A percentile compares a stretch with the other conserved stretches of the same genome.
These are phyloP conservation scores for Ashbya aceris DNA, from an alignment of 1,139 yeast species.

Conservation along the genomic window DNA sequence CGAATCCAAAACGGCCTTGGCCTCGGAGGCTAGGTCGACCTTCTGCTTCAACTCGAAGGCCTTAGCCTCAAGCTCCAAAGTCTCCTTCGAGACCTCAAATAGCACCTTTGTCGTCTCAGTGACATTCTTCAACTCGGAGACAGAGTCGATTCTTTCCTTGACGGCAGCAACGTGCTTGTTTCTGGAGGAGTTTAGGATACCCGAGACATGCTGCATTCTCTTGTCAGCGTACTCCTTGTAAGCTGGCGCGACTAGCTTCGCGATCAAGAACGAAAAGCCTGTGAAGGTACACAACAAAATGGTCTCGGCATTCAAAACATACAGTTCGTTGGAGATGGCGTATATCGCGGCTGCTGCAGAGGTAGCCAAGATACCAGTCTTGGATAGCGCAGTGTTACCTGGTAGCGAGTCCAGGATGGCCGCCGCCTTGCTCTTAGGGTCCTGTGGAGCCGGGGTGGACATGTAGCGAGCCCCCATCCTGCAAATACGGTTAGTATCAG, in stretches of 20 bases:
- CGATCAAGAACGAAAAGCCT: constrained; percentile 63
- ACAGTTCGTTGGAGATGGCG: constrained; percentile 87
- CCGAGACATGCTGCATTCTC: constrained; percentile 76
- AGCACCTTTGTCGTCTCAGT: constrained; percentile 84
- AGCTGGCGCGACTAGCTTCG: constrained; percentile 87
- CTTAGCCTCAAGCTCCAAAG: constrained; percentile 90
- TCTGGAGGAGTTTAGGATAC: constrained; percentile 80
- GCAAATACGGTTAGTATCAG: constrained; percentile 4
- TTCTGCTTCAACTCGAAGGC: constrained; percentile 87
- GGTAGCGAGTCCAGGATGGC: constrained; percentile 89
- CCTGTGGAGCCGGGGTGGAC: constrained; percentile 51
- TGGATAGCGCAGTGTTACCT: constrained; percentile 78
- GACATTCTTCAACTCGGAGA: constrained; percentile 83
- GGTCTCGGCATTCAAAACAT: constrained; percentile 91
- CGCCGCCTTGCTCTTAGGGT: constrained; percentile 87
- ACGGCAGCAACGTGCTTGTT: constrained; percentile 86
- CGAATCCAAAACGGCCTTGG: constrained; percentile 90
- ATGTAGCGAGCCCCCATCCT: constrained; percentile 56
- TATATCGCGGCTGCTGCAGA: constrained; percentile 89
- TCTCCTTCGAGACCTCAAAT: constrained; percentile 91
- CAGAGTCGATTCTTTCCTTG: constrained; percentile 81
- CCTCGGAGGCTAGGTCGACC: constrained; percentile 80
- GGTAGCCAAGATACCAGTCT: constrained; percentile 93
- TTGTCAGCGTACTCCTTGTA: constrained; percentile 93
- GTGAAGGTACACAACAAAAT: constrained; percentile 73